phyloP scores from a whole-genome alignment of 2,329 filamentous ascomycete genomes.

The Cercospora sp. region DNA sequence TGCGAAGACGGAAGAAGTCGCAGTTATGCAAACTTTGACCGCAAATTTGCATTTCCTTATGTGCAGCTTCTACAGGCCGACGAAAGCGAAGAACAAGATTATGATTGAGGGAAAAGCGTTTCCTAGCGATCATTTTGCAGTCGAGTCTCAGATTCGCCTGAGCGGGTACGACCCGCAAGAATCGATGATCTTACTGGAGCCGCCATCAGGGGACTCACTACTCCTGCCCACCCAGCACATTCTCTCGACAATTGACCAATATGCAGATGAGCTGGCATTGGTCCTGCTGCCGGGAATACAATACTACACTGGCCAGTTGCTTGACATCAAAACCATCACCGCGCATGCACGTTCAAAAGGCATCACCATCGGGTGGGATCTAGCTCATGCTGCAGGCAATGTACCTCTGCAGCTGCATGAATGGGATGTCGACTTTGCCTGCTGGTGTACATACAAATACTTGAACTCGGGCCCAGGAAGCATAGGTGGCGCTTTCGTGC shows the following conservation, averaged over 20 bases:
- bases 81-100: constrained; percentile 67
- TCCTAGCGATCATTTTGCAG: constrained; percentile 68
- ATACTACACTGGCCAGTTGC: constrained; percentile 86
- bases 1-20: constrained; percentile 70
- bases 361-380: constrained; percentile 80
- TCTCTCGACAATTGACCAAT: constrained; percentile 69
- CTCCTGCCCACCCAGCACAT: constrained; percentile 71
- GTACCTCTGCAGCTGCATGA: constrained; percentile 77
- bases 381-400: constrained; percentile 84
- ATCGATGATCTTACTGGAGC: constrained; percentile 71
- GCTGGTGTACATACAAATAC: constrained; percentile 95
- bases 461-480: constrained; percentile 81
- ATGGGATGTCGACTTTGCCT: constrained; percentile 89
- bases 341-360: constrained; percentile 69
- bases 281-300: constrained; percentile 84
- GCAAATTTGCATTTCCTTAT: constrained; percentile 78
- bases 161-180: constrained; percentile 66
- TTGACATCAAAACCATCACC: constrained; percentile 81
- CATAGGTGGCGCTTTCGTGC: constrained; percentile 79
- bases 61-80: constrained; percentile 79
- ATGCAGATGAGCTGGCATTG: constrained; percentile 71
- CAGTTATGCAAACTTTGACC: constrained; percentile 85
- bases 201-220: constrained; percentile 55
- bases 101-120: constrained; percentile 90
- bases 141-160: constrained; percentile 67